phyloP scores from a whole-genome alignment of 306 rosid genomes.

The Herpetospermum pedunculosum region DNA sequence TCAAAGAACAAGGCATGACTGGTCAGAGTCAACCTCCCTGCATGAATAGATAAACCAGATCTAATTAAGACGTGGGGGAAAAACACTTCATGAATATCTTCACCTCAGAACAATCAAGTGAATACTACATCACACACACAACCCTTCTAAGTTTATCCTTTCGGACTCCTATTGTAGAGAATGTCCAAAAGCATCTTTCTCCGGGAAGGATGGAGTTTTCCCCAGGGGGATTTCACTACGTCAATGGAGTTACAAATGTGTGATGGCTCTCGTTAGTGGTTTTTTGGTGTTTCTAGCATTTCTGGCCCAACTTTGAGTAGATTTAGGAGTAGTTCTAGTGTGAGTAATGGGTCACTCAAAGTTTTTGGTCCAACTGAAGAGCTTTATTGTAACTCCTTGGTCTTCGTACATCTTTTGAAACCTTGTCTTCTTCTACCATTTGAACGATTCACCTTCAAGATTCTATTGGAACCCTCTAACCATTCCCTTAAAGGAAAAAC shows the following conservation, averaged over 20 bases:
- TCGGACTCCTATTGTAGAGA: not conserved
- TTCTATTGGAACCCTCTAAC: not conserved
- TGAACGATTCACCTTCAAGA: not conserved
- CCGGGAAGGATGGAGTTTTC: not conserved
- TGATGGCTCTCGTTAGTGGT: not conserved
- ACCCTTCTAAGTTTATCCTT: not conserved
- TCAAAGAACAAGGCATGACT: conserved; percentile 81
- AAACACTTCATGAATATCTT: not conserved
- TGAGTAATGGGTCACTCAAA: not conserved
- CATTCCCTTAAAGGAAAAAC: not conserved
- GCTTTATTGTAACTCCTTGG: not conserved
- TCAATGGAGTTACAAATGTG: not conserved
- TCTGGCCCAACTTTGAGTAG: not conserved
- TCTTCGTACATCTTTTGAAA: not conserved
- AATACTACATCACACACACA: conserved; percentile 4
- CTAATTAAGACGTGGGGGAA: not conserved
- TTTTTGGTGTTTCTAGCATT: not conserved
- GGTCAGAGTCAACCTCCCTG: conserved; percentile 82
- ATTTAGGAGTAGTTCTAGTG: not conserved
- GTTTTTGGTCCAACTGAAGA: not conserved
- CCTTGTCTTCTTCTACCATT: not conserved
- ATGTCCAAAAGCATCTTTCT: not conserved
- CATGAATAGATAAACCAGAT: conserved; percentile 13
- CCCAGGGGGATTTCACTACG: not conserved
- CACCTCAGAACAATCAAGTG: conserved; percentile 7